Evolutionary conservation across 306 rosid genomes (phyloP).

Genomic region (Malus domestica): ASM211411v1 NC_041804.1:5964501-5965000

Average conservation of each 20-base stretch:
- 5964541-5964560: constrained; percentile 97
- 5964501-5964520: constrained; percentile 82
- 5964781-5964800: constrained; percentile 10
- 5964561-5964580: constrained; percentile 97
- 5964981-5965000: constrained; percentile 52
- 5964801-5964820: constrained; percentile 21
- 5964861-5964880: background rate
- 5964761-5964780: constrained; percentile 48
- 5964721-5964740: constrained; percentile 21
- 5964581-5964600: constrained; percentile 88
- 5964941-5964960: constrained; percentile 36
- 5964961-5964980: constrained; percentile 37
- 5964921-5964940: constrained; percentile 7
- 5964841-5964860: background rate
- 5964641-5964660: constrained; percentile 59
- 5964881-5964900: constrained; percentile 9
- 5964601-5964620: constrained; percentile 82
- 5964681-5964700: constrained; percentile 49
- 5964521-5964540: constrained; percentile 78
- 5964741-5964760: constrained; percentile 54
- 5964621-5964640: constrained; percentile 62
- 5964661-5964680: constrained; percentile 31
- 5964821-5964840: constrained; percentile 33
- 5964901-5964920: constrained; percentile 43
- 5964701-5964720: constrained; percentile 41